Conservation (phyloP, 2,329 filamentous ascomycete species). For the Alternaria novae-zelandiae region DNA sequence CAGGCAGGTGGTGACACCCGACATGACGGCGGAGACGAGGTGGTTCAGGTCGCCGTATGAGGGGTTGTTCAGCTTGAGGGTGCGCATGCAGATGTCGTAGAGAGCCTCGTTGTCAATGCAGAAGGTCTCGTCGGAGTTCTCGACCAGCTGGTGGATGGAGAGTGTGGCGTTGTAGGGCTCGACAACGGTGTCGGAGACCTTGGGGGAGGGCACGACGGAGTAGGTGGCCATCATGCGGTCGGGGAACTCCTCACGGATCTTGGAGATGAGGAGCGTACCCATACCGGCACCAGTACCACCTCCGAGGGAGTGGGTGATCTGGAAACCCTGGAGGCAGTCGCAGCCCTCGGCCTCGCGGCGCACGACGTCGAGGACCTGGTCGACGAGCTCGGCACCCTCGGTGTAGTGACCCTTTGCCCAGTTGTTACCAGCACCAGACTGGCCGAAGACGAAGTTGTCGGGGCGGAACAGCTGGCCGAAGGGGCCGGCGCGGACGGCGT, state of each 20-base stretch:
- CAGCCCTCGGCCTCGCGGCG: conserved; percentile 98
- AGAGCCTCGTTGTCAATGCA: conserved; percentile 99
- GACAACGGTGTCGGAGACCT: conserved; percentile 99
- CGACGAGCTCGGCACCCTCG: conserved; percentile 98
- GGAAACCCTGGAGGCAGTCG: conserved; percentile 99
- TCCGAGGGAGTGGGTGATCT: conserved; percentile 99
- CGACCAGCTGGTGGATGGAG: conserved; percentile 97
- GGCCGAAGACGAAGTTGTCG: conserved; percentile 99
- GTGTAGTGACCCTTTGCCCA: conserved; percentile 99
- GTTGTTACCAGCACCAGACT: conserved; percentile 99
- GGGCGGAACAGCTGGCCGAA: conserved; percentile 99
- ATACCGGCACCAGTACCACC: conserved; percentile 99
- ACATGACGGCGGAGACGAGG: conserved; percentile 99
- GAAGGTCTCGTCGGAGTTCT: conserved; percentile 99
- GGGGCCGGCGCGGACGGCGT: conserved; percentile 95
- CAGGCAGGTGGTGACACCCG: conserved; percentile 96
- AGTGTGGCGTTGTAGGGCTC: conserved; percentile 99
- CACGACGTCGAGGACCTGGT: conserved; percentile 97
- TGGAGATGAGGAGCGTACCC: conserved; percentile 99
- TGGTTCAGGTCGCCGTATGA: conserved; percentile 99
- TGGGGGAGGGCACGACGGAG: conserved; percentile 97
- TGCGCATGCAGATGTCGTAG: conserved; percentile 99
- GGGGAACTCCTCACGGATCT: conserved; percentile 99
- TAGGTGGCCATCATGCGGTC: conserved; percentile 99
- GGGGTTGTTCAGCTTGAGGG: conserved; percentile 97